These are phyloP conservation scores for Paragyromitra xinjiangensis DNA, from an alignment of 495 filamentous ascomycete genomes.

Conservation along the genomic window DNA sequence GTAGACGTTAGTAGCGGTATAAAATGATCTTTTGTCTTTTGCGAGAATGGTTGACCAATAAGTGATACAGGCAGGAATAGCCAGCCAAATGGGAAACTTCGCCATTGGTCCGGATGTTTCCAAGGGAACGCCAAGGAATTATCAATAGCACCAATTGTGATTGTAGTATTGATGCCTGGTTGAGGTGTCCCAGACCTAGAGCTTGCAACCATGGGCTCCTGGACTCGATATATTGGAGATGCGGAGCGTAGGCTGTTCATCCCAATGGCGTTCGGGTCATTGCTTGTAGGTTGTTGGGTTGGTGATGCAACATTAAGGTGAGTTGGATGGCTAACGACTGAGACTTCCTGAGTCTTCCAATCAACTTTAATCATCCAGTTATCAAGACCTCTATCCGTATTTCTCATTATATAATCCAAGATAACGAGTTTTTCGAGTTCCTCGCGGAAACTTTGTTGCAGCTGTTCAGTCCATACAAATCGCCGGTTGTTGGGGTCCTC, in stretches of 20 bases:
- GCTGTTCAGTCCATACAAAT: constrained; percentile 85
- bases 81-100: constrained; percentile 97
- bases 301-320: constrained; percentile 69
- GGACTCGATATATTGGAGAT: constrained; percentile 75
- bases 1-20: constrained; percentile 91
- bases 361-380: constrained; percentile 99
- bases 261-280: constrained; percentile 57
- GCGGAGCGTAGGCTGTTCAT: constrained; percentile 59
- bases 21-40: constrained; percentile 91
- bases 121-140: constrained; percentile 98
- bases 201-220: constrained; percentile 81
- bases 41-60: constrained; percentile 94
- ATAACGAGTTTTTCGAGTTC: constrained; percentile 98
- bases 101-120: constrained; percentile 96
- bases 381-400: constrained; percentile 94
- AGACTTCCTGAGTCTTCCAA: constrained; percentile 79
- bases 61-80: constrained; percentile 95
- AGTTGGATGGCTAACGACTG: constrained; percentile 83
- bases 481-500: constrained; percentile 63
- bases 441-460: constrained; percentile 93
- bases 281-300: constrained; percentile 64
- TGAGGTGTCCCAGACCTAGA: constrained; percentile 68
- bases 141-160: constrained; percentile 91
- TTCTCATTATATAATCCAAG: constrained; percentile 98
- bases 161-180: constrained; percentile 65